Evolutionary conservation across 176 grass and related monocot genomes (phyloP), one percentile per base, ranked within the genome.

Genomic region (Avena atlantica): DNA sequence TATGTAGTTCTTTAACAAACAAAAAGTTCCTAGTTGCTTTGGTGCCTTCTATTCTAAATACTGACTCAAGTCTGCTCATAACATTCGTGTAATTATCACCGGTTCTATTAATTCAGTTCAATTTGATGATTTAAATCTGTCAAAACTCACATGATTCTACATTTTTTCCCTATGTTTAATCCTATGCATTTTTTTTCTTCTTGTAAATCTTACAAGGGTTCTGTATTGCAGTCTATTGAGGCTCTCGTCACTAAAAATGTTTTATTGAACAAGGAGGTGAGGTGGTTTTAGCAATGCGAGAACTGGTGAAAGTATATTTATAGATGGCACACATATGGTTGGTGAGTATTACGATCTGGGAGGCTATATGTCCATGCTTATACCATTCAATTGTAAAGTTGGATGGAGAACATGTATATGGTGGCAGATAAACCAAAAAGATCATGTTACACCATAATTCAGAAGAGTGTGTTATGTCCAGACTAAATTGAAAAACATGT

Each of bases 211-310:
- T 70, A 88, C 25, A 17, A n/a, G 70, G 55, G 15, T 44, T 0
- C 82, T 91, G 23, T 83, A 70, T 89, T 95, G 78, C 86, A 98
- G 95, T 91, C 95, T 88, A 90, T 95, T 84, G 95, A 95, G 49
- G 70, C 88, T 81, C 89, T 98, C 58, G 83, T 93, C 69, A 95
- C 91, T 86, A 95, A 89, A 88, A 93, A 88, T 36, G 34, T 92
- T 72, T 90, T 98, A 59, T 87, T 92, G 75, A 89, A 89, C 58
- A 91, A 88, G 83, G 89, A 95, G 93, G 93, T 98, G 78, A 92
- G 89, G 87, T 81, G 65, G 76, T 60, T 60, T 94, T 72, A 34
- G 42, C 62, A 70, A 70, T 62, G 62, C 9, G 37, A 34, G 45
- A 68, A 37, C 29, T 68, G 6, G 12, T 65, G 29, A 16, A 78